Conservation (phyloP, 2,329 filamentous ascomycete species). For the Intubia oerlemansii region DNA sequence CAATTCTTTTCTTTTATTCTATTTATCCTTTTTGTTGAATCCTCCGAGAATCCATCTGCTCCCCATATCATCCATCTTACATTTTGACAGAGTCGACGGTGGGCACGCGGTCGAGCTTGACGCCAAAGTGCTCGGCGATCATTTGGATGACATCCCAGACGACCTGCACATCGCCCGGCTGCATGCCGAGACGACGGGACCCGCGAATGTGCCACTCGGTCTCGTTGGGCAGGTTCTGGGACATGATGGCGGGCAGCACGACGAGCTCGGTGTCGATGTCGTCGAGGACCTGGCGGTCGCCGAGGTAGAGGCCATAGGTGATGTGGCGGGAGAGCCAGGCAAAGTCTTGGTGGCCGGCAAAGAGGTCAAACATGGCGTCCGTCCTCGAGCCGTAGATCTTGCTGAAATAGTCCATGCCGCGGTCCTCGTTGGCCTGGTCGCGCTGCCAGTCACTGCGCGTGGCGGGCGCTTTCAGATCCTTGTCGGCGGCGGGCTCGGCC, state of each 20-base stretch:
- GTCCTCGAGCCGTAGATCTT: constrained; percentile 32
- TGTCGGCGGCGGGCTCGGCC: constrained; percentile 30
- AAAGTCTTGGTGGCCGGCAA: constrained; percentile 18
- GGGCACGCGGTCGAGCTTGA: constrained; percentile 10
- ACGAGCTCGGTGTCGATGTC: constrained; percentile 32
- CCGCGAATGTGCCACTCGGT: constrained; percentile 34
- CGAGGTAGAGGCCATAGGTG: constrained; percentile 35
- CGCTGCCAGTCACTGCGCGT: constrained; percentile 36
- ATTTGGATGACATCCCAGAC: constrained; percentile 9
- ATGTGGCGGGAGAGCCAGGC: constrained; percentile 31
- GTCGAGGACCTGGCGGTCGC: constrained; percentile 30
- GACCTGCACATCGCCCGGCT: constrained; percentile 19
- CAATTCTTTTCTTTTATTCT: too few species aligned
- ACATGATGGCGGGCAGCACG: constrained; percentile 32
- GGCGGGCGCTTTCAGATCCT: constrained; percentile 28
- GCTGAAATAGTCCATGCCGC: constrained; percentile 32
- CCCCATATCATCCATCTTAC: too few species aligned
- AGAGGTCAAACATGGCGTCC: constrained; percentile 13
- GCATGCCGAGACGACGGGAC: constrained; percentile 24
- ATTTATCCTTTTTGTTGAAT: too few species aligned
- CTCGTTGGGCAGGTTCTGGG: constrained; percentile 29
- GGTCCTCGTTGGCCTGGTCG: constrained; percentile 28
- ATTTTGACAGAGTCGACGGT: too few species aligned
- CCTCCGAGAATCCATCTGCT: too few species aligned
- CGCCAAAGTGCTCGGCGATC: constrained; percentile 9